Evolutionary conservation across 495 filamentous ascomycete genomes (phyloP).

Genomic region (Sordaria brevicollis): DNA sequence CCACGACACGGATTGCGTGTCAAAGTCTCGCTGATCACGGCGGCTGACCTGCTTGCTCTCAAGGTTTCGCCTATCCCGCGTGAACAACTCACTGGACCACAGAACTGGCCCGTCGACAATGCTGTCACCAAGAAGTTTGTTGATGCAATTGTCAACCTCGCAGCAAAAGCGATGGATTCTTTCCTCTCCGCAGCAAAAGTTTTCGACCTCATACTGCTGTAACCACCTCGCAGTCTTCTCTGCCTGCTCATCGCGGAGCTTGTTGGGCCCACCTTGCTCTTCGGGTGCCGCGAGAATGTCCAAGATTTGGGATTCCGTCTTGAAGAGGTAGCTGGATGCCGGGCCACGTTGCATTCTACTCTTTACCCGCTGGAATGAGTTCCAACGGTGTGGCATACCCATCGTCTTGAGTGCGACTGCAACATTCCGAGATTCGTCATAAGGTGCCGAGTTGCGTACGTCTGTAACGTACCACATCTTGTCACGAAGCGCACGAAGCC

Average conservation of each 20-base stretch:
- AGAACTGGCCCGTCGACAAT: slow-evolving; percentile 81
- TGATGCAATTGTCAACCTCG: slow-evolving; percentile 79
- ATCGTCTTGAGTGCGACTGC: slow-evolving; percentile 86
- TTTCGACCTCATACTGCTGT: slow-evolving; percentile 70
- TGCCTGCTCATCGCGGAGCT: slow-evolving; percentile 91
- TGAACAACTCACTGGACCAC: slow-evolving; percentile 86
- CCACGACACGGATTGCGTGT: slow-evolving; percentile 30
- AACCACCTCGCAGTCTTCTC: slow-evolving; percentile 82
- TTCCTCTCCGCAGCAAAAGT: slow-evolving; percentile 93
- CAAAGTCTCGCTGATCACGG: slow-evolving; percentile 25
- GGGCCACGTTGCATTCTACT: slow-evolving; percentile 47
- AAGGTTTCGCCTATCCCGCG: slow-evolving; percentile 63
- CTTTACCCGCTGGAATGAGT: slow-evolving; percentile 42
- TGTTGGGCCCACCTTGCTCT: slow-evolving; percentile 84
- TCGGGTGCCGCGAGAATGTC: slow-evolving; percentile 74
- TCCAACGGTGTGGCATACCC: slow-evolving; percentile 50
- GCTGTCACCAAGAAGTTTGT: slow-evolving; percentile 76
- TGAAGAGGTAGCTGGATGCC: slow-evolving; percentile 60
- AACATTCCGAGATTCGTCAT: slow-evolving; percentile 82
- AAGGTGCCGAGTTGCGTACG: slow-evolving; percentile 81
- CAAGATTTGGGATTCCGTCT: slow-evolving; percentile 77
- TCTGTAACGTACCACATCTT: slow-evolving; percentile 99
- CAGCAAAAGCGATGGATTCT: slow-evolving; percentile 89
- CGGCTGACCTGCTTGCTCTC: slow-evolving; percentile 41
- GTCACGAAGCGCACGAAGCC: slow-evolving; percentile 60